Base-by-base conservation (phyloP, 164 flowering plant species). In the Tinospora cordifolia region DNA sequence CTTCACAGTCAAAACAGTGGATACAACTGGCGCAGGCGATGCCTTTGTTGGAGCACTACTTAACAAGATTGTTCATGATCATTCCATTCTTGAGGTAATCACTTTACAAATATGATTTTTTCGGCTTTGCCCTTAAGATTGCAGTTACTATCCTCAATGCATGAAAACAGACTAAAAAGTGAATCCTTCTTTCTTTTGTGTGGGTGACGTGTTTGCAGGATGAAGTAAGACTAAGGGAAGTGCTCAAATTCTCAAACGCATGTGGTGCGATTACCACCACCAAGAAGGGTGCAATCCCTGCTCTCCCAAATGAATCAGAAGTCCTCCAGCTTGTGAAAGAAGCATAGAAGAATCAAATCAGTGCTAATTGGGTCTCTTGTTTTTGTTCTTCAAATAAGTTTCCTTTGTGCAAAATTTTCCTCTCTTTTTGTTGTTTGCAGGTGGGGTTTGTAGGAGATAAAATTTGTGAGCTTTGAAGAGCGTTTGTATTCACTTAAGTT, bases 11-110 rank as follows among this genome's bases (percentile, higher is more conserved):
- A 85, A 90, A 14, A 72, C 99, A 5, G 86, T 94, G 17, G 99
- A 94, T 74, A 94, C 98, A 51, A 94, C 99, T 9, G 98, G 99
- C 0, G 99, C 99, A 0, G 99, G 99, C 13, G 99, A 94, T 67
- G 81, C 99, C 2, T 94, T 89, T 62, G 83, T 94, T 3, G 99
- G 98, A 14, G 84, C 99, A 12, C 73, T 94, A 0, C 80, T 94
- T 5, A 24, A 74, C 79, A 89, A 84, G 80, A 68, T 94, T 40
- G 96, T 90, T 13, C 80, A 86, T 19, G 88, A 90, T 62, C 86
- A 65, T 14, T 78, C 89, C n/a, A 67, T 90, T 1, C 78, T 94
- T 14, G 84, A 90, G 75, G 98, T 89, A 79, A 82, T 79, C 30
- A 26, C 3, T 71, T 27, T 15, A 38, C 21, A 7, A 34, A 8